Evolutionary conservation across 345 rosid genomes (phyloP).

Genomic region (Noccaea bulbosa): DNA sequence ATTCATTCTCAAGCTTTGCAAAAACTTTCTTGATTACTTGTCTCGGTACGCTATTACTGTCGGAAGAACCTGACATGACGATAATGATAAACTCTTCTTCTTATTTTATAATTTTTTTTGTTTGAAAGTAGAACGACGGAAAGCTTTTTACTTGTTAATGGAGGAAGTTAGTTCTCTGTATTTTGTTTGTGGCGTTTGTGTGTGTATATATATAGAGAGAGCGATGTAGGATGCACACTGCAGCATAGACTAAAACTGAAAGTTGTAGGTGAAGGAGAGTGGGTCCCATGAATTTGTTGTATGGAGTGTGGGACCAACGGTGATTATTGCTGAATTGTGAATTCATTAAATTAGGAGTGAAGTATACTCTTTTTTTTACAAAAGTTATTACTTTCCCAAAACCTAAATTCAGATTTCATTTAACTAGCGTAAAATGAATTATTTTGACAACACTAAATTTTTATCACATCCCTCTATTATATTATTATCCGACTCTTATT

Average conservation of each 20-base stretch:
- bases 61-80: slow-evolving; percentile 30
- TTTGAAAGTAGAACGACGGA: neutral
- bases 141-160: slow-evolving; percentile 4
- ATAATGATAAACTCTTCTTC: slow-evolving; percentile 15
- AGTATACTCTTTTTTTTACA: neutral
- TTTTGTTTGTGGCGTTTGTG: neutral
- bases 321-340: neutral
- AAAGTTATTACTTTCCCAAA: no score
- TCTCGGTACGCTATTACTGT: slow-evolving; percentile 50
- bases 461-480: no score
- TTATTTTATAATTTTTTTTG: neutral
- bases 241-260: slow-evolving; percentile 18
- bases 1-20: slow-evolving; percentile 70
- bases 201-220: neutral
- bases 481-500: neutral
- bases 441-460: no score
- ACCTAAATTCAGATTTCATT: neutral
- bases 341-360: neutral
- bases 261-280: slow-evolving; percentile 30
- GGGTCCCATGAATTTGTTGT: slow-evolving; percentile 12
- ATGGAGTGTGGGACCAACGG: slow-evolving; percentile 1
- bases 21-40: slow-evolving; percentile 63
- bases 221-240: neutral
- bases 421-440: neutral
- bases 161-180: slow-evolving; percentile 26